Evolutionary conservation across 75 land plant species (phyloP).

Genomic region (Pseudotsuga menziesii): DNA sequence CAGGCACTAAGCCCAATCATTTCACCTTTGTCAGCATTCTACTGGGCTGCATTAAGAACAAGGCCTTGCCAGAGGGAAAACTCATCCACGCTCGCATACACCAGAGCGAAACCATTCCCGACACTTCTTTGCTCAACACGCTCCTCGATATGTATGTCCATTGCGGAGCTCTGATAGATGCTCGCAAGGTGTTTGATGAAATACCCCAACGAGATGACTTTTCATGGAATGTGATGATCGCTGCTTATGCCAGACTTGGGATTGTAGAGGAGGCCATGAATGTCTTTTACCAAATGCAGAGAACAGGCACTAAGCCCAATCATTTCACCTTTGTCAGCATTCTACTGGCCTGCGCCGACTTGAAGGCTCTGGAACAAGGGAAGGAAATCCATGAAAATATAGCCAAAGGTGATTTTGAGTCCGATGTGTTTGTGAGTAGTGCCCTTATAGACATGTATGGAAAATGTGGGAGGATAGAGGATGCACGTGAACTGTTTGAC

Average conservation of each 20-base stretch:
- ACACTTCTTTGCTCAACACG: slow-evolving; percentile 26
- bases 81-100: slow-evolving; percentile 26
- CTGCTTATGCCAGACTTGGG: slow-evolving; percentile 3
- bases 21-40: slow-evolving; percentile 48
- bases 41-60: background rate
- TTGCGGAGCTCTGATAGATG: slow-evolving; percentile 21
- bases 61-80: background rate
- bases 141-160: slow-evolving; percentile 13
- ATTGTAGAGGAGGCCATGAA: slow-evolving; percentile 25
- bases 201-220: slow-evolving; percentile 40
- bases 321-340: slow-evolving; percentile 52
- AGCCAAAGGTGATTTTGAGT: slow-evolving; percentile 28
- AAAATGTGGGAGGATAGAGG: slow-evolving; percentile 54
- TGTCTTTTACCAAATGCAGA: slow-evolving; percentile 46
- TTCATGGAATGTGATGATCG: slow-evolving; percentile 19
- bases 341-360: slow-evolving; percentile 44
- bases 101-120: slow-evolving; percentile 39
- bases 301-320: slow-evolving; percentile 35
- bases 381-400: slow-evolving; percentile 43
- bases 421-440: slow-evolving; percentile 46
- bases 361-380: slow-evolving; percentile 47
- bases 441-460: slow-evolving; percentile 59
- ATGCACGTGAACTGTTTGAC: slow-evolving; percentile 40
- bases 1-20: slow-evolving; percentile 40
- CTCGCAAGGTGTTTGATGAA: slow-evolving; percentile 48